Percentiles rank a stretch among this genome's conserved stretches.
Conservation (phyloP, 805 yeast genomes). For the Candida sanyiensis region DNA sequence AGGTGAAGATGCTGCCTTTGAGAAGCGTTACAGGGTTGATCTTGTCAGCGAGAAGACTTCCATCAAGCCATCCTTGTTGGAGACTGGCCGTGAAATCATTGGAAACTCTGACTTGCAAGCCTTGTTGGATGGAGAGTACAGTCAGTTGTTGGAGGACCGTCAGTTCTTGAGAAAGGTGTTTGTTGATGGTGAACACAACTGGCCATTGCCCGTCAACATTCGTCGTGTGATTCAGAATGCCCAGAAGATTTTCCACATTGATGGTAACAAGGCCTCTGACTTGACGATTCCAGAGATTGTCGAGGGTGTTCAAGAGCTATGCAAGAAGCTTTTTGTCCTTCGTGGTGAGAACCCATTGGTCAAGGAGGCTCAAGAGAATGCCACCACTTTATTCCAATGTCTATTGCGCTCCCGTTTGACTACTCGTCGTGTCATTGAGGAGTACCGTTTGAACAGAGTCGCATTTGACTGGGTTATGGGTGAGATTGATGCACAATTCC, state of each 20-base stretch:
- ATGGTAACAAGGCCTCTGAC: slow-evolving; percentile 85
- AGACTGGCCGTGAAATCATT: slow-evolving; percentile 82
- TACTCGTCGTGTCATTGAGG: slow-evolving; percentile 85
- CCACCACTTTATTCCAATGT: slow-evolving; percentile 85
- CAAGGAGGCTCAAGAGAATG: slow-evolving; percentile 86
- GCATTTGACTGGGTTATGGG: slow-evolving; percentile 97
- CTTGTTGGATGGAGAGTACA: slow-evolving; percentile 76
- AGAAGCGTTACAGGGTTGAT: slow-evolving; percentile 79
- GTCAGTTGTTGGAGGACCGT: slow-evolving; percentile 75
- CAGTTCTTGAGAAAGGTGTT: slow-evolving; percentile 75
- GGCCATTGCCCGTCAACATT: slow-evolving; percentile 97
- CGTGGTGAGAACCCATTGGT: slow-evolving; percentile 75
- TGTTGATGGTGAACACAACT: slow-evolving; percentile 87
- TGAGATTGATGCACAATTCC: slow-evolving; percentile 90
- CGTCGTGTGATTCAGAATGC: slow-evolving; percentile 96
- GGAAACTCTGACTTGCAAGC: slow-evolving; percentile 85
- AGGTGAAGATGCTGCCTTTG: slow-evolving; percentile 82
- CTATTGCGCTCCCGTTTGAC: slow-evolving; percentile 90
- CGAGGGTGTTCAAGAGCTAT: slow-evolving; percentile 59
- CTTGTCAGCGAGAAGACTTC: slow-evolving; percentile 63
- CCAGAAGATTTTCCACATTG: slow-evolving; percentile 93
- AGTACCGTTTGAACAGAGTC: slow-evolving; percentile 72
- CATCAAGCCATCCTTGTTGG: slow-evolving; percentile 68
- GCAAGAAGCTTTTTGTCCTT: slow-evolving; percentile 63
- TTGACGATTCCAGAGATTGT: slow-evolving; percentile 80